Evolutionary conservation across 2,329 filamentous ascomycete species (phyloP), one percentile per base, ranked within the genome.

Genomic region (Akanthomyces lecanii): DNA sequence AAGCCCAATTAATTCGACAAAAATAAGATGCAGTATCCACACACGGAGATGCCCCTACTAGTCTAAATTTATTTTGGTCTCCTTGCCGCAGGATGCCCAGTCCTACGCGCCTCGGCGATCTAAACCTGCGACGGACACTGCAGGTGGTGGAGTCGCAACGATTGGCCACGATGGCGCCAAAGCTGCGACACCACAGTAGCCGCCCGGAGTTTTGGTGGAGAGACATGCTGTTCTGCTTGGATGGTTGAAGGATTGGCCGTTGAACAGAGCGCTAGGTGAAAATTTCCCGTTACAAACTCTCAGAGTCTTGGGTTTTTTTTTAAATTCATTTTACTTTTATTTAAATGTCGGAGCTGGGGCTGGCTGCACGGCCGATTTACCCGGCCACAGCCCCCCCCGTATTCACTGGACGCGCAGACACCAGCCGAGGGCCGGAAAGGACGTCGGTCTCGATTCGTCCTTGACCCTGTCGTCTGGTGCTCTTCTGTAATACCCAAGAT

Each of bases 101-200:
- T 25, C 18, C 10, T 47, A 47, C 45, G 45, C 45, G 45, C 45
- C 45, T 36, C 33, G 12, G 14, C 38, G 12, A 40, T 40, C 33
- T 14, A 25, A 10, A 11, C 55, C 44, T 55, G 45, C 50, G 51
- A 30, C 50, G 44, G 12, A 16, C 16, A 33, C 14, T 18, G 18
- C 14, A 16, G 40, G 18, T 10, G 38, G 67, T 66, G 68, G 65
- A 59, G 63, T 50, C 16, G 18, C 54, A 52, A 63, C 64, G 70
- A 72, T 73, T 71, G 71, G 71, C 65, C 64, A 65, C 36, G 65
- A 67, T 61, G 62, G 63, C 64, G 60, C 62, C 57, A 53, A 61
- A 60, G 42, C 60, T 65, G 58, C 53, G 63, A 67, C 66, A 65
- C 47, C 23, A 30, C 12, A 40, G 44, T 58, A 58, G 55, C 44